Evolutionary conservation across 768 basidiomycete species (phyloP).

Genomic region (Mycena maculata): DNA sequence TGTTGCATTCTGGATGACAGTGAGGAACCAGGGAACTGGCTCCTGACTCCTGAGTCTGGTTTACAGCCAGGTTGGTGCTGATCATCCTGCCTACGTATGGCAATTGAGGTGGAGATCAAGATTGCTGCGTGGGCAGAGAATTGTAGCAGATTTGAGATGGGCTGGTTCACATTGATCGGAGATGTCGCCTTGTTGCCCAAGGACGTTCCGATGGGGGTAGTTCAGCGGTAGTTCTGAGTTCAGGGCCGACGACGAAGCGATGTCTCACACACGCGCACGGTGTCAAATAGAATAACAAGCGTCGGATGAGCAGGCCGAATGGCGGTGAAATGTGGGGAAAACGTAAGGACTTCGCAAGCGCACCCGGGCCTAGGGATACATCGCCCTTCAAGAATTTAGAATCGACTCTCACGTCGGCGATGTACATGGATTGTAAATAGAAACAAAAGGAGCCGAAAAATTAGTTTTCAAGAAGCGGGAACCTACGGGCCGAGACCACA

Average conservation of each 20-base stretch:
- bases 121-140: no score
- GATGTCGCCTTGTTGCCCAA: no score
- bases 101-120: no score
- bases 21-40: not conserved
- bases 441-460: conserved; percentile 1
- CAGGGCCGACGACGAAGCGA: no score
- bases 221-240: no score
- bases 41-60: not conserved
- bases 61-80: not conserved
- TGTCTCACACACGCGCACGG: no score
- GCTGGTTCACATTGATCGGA: no score
- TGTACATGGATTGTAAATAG: not conserved
- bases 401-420: conserved; percentile 4
- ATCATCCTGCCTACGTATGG: no score
- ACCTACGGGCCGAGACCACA: conserved; percentile 3
- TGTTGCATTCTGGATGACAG: not conserved
- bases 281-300: no score
- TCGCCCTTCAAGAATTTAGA: not conserved
- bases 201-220: no score
- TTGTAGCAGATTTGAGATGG: no score
- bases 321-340: conserved; percentile 1
- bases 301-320: not conserved
- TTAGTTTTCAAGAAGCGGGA: conserved; percentile 10
- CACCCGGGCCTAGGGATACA: not conserved
- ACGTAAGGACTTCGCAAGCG: conserved; percentile 1